Base-by-base conservation (phyloP, 148 eudicot genomes). In the Camellia japonica region DNA sequence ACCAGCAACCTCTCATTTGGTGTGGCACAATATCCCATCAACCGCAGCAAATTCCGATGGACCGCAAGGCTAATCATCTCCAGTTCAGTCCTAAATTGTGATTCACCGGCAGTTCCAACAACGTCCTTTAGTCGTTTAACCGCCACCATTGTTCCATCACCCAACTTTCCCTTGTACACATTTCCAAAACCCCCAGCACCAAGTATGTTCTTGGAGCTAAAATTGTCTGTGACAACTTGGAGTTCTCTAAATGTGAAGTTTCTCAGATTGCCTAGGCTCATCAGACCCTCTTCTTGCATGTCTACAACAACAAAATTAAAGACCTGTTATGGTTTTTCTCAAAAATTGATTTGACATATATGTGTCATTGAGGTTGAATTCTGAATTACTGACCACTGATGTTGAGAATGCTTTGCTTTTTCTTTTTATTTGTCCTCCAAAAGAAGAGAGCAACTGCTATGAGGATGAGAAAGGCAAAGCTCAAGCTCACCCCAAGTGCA, bases 141-240 rank as follows among this genome's bases (percentile, higher is more conserved):
- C 0, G 99, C 99, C 76, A 96, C 93, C 79, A 88, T 61, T 3
- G 93, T 86, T 23, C 97, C 95, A 59, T 96, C 93, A 52, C 82
- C 85, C 74, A 93, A 70, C 73, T 92, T 94, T 55, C 99, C 99
- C 81, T 84, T 86, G 82, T 96, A 96, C 6, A 96, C 99, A 75
- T 96, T 91, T 61, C 99, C 98, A 84, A 96, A 96, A 69, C 99
- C 99, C 51, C 99, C 99, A 38, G 90, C 84, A 14, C 99, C 99
- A 83, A 96, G 98, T 73, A 96, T 94, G 83, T 92, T 87, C 85
- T 94, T 94, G 30, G 98, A 85, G 83, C 90, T 92, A 83, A 96
- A 96, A 80, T 86, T 86, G 65, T 96, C 87, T 6, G 99, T 96
- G 20, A 93, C 97, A 73, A 55, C 65, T 74, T 92, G 90, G 58